A percentile compares a stretch with the other conserved stretches of the same genome.
Evolutionary conservation across 1,284 basidiomycete species (phyloP).

Genomic region (Cutaneotrichosporon cutaneum): DNA sequence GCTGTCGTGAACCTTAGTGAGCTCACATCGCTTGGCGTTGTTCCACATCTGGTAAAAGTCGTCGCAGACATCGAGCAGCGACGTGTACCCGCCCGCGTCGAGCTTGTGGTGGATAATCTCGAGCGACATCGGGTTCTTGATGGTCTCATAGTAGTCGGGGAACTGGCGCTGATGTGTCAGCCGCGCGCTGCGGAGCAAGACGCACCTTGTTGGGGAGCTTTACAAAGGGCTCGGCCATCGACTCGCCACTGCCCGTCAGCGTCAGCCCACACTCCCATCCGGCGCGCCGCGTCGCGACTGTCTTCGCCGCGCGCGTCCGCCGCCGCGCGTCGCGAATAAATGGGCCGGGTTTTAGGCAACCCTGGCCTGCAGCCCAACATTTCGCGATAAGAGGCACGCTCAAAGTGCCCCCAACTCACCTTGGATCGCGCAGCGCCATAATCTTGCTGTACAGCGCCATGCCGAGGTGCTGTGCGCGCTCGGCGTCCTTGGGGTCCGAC

Average conservation of each 20-base stretch:
- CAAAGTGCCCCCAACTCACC: slow-evolving; percentile 30
- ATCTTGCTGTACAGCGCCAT: slow-evolving; percentile 38
- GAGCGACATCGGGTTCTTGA: slow-evolving; percentile 50
- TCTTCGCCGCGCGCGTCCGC: background rate
- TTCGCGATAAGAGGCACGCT: slow-evolving; percentile 8
- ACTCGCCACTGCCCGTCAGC: slow-evolving; percentile 36
- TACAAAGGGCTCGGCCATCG: slow-evolving; percentile 44
- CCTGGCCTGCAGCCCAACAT: slow-evolving; percentile 6
- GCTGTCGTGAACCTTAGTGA: background rate
- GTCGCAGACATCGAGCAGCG: slow-evolving; percentile 37
- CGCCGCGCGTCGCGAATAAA: background rate
- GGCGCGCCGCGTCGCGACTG: slow-evolving; percentile 3
- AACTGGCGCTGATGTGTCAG: slow-evolving; percentile 36
- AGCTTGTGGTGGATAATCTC: slow-evolving; percentile 44
- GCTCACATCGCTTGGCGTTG: slow-evolving; percentile 50
- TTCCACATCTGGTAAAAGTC: slow-evolving; percentile 49
- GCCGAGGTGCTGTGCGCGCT: slow-evolving; percentile 38
- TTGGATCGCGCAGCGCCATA: slow-evolving; percentile 32
- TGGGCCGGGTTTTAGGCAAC: slow-evolving; percentile 1
- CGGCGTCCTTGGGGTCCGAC: slow-evolving; percentile 40
- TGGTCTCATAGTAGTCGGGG: slow-evolving; percentile 50
- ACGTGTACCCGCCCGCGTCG: slow-evolving; percentile 32
- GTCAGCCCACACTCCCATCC: slow-evolving; percentile 2
- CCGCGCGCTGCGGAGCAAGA: background rate
- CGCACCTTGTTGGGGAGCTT: slow-evolving; percentile 48